Percentiles rank a stretch among this genome's conserved stretches.
phyloP scores from a whole-genome alignment of 305 asterid genomes.

The Solanum hybrid region DNA sequence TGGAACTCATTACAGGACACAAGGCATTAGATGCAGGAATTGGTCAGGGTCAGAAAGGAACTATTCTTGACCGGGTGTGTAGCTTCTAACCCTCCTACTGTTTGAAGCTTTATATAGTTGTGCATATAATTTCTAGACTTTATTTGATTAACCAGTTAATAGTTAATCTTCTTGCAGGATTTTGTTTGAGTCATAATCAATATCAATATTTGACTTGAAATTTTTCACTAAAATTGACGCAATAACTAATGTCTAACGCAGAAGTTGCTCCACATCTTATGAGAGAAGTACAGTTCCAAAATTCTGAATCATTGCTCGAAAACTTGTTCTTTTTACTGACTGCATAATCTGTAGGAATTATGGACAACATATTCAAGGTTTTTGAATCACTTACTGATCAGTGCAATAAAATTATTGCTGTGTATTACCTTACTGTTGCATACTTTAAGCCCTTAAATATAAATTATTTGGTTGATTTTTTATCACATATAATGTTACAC shows the following conservation, averaged over 20 bases:
- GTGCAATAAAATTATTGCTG: background rate
- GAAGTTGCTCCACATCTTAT: background rate
- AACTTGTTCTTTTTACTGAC: background rate
- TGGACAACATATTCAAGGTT: background rate
- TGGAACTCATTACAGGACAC: conserved; percentile 78
- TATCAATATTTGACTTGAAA: background rate
- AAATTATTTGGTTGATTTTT: background rate
- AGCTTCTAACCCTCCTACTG: background rate
- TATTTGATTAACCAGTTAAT: background rate
- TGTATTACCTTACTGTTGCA: background rate
- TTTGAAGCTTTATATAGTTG: background rate
- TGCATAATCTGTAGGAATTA: background rate
- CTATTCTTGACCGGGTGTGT: conserved; percentile 80
- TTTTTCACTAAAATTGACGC: background rate
- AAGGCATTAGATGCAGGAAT: conserved; percentile 60
- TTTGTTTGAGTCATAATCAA: background rate
- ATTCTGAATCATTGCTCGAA: background rate
- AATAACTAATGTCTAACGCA: background rate
- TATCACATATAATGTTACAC: background rate
- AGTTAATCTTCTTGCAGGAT: background rate
- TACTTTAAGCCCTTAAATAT: background rate
- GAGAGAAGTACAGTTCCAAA: background rate
- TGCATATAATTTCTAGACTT: background rate
- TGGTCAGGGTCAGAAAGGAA: conserved; percentile 72
- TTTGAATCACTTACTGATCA: background rate